These are phyloP conservation scores for Kodamaea suecica DNA, from an alignment of 1,139 yeast genomes.

Conservation along the genomic window DNA sequence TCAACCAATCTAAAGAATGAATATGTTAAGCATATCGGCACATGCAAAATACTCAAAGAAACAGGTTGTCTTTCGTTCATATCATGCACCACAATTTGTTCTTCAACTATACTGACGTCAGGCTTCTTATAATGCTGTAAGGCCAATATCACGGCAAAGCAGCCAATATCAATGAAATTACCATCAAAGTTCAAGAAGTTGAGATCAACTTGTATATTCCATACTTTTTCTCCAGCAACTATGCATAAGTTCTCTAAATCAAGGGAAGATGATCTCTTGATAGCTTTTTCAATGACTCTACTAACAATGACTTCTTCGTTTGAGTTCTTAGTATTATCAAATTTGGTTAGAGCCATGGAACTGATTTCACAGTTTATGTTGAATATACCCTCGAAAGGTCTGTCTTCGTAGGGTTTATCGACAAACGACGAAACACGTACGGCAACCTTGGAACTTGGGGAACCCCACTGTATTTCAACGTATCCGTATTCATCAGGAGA, in stretches of 20 bases:
- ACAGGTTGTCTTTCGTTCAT: constrained; percentile 83
- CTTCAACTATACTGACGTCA: constrained; percentile 68
- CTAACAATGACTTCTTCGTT: constrained; percentile 79
- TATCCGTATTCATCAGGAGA: constrained; percentile 72
- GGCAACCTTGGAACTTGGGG: constrained; percentile 55
- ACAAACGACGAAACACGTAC: constrained; percentile 79
- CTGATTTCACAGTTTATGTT: constrained; percentile 80
- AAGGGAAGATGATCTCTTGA: constrained; percentile 82
- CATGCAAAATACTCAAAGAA: constrained; percentile 77
- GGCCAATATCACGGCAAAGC: constrained; percentile 87
- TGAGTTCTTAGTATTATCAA: constrained; percentile 68
- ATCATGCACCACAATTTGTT: constrained; percentile 61
- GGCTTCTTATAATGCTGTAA: constrained; percentile 81
- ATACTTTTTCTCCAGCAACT: constrained; percentile 85
- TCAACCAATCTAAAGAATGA: constrained; percentile 72
- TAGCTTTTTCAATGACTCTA: constrained; percentile 84
- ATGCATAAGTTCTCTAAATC: constrained; percentile 90
- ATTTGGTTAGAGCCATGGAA: constrained; percentile 84
- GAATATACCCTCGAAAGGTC: constrained; percentile 92
- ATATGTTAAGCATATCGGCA: constrained; percentile 89
- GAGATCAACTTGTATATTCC: constrained; percentile 87
- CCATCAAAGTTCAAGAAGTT: constrained; percentile 91
- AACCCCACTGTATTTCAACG: constrained; percentile 73
- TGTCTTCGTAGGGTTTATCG: constrained; percentile 79
- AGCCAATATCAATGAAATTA: constrained; percentile 84